Evolutionary conservation across 768 basidiomycete genomes (phyloP), one percentile per base, ranked within the genome.

Genomic region (Lepiota brunneoincarnata): DNA sequence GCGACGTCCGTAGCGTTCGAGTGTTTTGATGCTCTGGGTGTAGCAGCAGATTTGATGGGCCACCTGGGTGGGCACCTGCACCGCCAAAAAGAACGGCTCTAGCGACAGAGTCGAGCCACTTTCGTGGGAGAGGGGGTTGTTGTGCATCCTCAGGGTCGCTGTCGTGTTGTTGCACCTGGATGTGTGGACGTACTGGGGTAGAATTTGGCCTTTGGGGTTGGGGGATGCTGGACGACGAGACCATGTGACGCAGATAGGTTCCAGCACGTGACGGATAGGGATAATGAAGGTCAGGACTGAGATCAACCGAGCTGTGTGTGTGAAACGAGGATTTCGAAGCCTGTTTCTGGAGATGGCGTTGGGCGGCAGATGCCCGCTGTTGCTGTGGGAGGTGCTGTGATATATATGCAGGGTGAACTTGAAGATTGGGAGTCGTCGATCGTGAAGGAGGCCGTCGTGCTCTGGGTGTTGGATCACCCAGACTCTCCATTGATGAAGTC

Each of bases 171-270:
- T 76, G 73, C 38, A 74, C 59, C 46, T 66, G 54, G 17, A 72
- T 35, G 50, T n/a, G 54, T 51, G 31, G 58, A 40, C 42, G 58
- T 55, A 57, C 59, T 21, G 64, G 65, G 6, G 67, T 72, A 2
- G 71, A 75, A 40, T 60, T 67, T 10, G 72, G 72, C 34, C 73
- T 67, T 28, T 65, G 63, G 7, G 72, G 69, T n/a, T 44, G 37
- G 23, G 17, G 37, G 42, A 77, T 72, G 43, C 72, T 73, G 12
- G 78, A 71, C 15, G 68, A 69, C 28, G 89, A 90, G 1, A 80
- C 80, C 75, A 91, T 89, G 64, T 90, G 87, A 28, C 88, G 81
- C 10, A 91, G 78, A 63, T 89, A 85, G 4, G 83, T 81, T 3
- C 79, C 78, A 2, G 88, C 86, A 48, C 80, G 79, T 21, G 79